Percentiles rank a stretch among this genome's conserved stretches.
phyloP scores from a whole-genome alignment of 257 asterid genomes.

The Solanum bulbocastanum region DNA sequence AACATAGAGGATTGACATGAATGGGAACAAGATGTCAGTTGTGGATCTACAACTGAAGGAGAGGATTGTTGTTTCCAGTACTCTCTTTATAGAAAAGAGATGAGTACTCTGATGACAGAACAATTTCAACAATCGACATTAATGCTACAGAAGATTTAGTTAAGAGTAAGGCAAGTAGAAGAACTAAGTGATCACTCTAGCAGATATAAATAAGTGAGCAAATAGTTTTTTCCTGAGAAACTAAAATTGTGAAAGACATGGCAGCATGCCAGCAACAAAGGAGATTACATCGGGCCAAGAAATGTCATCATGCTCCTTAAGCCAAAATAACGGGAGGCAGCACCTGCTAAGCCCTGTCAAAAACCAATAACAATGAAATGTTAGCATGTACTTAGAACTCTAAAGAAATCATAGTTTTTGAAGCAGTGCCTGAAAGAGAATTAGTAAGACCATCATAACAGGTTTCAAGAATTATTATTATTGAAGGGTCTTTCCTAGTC shows the following conservation, averaged over 20 bases:
- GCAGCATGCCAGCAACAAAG: constrained; percentile 10
- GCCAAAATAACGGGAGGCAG: constrained; percentile 78
- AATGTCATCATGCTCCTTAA: constrained; percentile 53
- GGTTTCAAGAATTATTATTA: background rate
- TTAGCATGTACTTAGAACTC: background rate
- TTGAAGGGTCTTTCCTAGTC: background rate
- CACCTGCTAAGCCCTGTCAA: constrained; percentile 80
- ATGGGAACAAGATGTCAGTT: background rate
- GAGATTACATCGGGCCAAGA: constrained; percentile 80
- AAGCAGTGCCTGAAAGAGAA: background rate
- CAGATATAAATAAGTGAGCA: background rate
- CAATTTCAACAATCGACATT: background rate
- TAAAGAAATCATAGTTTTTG: background rate
- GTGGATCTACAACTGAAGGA: background rate
- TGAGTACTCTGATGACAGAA: background rate
- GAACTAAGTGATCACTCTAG: background rate
- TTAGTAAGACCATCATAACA: background rate
- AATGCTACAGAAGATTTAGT: background rate
- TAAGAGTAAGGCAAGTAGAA: background rate
- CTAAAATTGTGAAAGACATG: background rate
- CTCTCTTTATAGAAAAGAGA: background rate
- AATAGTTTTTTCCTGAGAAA: background rate
- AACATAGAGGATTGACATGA: background rate
- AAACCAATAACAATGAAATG: constrained; percentile 2
- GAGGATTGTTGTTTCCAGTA: background rate